Base-by-base conservation (phyloP, 2,329 filamentous ascomycete genomes). In the Akanthomyces uredinophilus region DNA sequence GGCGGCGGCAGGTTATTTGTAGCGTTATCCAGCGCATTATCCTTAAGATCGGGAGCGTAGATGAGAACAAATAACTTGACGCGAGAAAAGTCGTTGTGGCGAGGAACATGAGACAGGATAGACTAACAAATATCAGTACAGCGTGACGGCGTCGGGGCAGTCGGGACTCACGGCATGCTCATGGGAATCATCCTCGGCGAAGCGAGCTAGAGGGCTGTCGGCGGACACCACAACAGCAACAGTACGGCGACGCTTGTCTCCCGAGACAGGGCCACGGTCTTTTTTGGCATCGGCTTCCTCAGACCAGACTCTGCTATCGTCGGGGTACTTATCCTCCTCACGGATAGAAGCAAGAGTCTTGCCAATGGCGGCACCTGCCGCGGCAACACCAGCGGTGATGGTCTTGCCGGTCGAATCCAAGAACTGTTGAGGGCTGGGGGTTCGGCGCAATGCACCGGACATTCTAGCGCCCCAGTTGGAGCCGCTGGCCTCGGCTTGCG, bases 221-320 rank as follows among this genome's bases (percentile, higher is more conserved):
- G 93, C 92, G 62, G 91, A 96, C 14, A 97, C 87, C 16, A 97
- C 89, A 68, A 98, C 85, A 8, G 88, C 92, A n/a, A 97, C 90
- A 0, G 87, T 92, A 79, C 88, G 95, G 70, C 86, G 85, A 68
- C 81, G 83, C 70, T 79, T 85, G 57, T 72, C 65, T 63, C 72
- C 68, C 43, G 78, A 67, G 41, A 73, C 49, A 62, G 73, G 62
- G 63, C 71, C 67, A 60, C 78, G 78, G 60, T 81, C 78, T 67
- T 78, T 78, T 70, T 89, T 86, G 54, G 89, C 83, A 68, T 91
- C 88, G 24, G 89, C 91, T 77, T 97, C 93, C 74, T 97, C 92
- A 16, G 89, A 92, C 94, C 94, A 97, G 58, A 91, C 87, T 72
- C 91, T 90, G 75, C 95, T 91, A 73, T 97, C 94, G 66, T 87